Evolutionary conservation across 2,329 filamentous ascomycete genomes (phyloP).

Genomic region (Verticillium nonalfalfae): DNA sequence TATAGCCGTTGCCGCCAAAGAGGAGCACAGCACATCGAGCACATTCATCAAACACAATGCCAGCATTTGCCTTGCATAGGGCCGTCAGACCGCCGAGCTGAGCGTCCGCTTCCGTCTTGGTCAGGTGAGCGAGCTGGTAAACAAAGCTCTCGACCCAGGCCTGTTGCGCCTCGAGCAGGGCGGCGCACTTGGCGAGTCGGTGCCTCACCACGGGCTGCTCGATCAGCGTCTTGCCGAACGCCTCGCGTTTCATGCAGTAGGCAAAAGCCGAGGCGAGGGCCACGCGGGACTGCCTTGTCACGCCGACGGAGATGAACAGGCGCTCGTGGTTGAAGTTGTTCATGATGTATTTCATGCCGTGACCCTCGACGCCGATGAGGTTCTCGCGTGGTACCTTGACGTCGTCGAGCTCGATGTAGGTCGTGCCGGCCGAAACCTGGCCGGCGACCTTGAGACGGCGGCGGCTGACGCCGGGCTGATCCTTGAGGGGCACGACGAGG

Average conservation of each 20-base stretch:
- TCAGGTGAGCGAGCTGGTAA: constrained; percentile 61
- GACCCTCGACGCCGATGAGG: constrained; percentile 61
- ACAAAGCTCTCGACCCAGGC: constrained; percentile 69
- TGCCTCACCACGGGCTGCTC: constrained; percentile 71
- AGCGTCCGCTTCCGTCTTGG: constrained; percentile 50
- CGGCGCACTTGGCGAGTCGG: constrained; percentile 64
- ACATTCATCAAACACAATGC: constrained; percentile 66
- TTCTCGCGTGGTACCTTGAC: constrained; percentile 66
- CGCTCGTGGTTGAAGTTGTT: constrained; percentile 78
- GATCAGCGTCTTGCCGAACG: constrained; percentile 47
- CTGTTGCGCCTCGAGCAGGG: constrained; percentile 61
- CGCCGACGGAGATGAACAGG: constrained; percentile 57
- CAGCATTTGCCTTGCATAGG: constrained; percentile 65
- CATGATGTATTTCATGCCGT: constrained; percentile 71
- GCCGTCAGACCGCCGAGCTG: constrained; percentile 68
- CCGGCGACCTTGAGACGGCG: constrained; percentile 61
- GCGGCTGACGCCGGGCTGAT: constrained; percentile 60
- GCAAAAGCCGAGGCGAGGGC: constrained; percentile 28
- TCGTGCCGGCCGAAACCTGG: constrained; percentile 60
- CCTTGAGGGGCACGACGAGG: constrained; percentile 64
- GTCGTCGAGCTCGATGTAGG: constrained; percentile 70
- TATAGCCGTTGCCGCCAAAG: constrained; percentile 71
- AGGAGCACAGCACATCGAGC: constrained; percentile 62
- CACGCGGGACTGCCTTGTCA: constrained; percentile 50
- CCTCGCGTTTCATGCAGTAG: constrained; percentile 30